phyloP scores from a whole-genome alignment of 441 rosid genomes.

The Syzygium malaccense region DNA sequence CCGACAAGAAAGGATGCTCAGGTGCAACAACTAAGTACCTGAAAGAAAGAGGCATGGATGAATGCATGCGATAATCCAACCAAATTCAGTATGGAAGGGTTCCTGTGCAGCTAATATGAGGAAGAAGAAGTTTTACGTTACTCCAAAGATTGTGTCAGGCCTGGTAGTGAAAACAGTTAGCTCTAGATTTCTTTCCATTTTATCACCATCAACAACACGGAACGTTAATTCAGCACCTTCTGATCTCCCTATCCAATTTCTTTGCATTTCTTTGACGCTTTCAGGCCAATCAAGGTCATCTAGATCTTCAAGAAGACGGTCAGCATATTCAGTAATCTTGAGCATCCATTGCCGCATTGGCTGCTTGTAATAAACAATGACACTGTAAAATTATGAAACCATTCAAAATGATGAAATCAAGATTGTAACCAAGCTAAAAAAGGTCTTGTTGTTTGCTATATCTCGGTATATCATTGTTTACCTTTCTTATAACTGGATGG shows the following conservation, averaged over 20 bases:
- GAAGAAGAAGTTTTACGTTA: conserved; percentile 49
- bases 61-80: not conserved
- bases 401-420: conserved; percentile 43
- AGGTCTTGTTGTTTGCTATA: conserved; percentile 1
- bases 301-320: conserved; percentile 88
- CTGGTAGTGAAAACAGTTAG: conserved; percentile 82
- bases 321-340: conserved; percentile 93
- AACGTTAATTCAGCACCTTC: conserved; percentile 85
- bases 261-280: conserved; percentile 87
- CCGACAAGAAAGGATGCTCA: conserved; percentile 60
- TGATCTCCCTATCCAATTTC: conserved; percentile 96
- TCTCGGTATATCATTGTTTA: conserved; percentile 9
- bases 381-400: conserved; percentile 83
- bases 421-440: conserved; percentile 2
- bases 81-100: not conserved
- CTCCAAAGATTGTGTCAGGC: conserved; percentile 90
- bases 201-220: conserved; percentile 44
- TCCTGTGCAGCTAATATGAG: not conserved
- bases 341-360: conserved; percentile 99
- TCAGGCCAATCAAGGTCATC: conserved; percentile 97
- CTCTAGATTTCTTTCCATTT: conserved; percentile 42
- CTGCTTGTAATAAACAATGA: conserved; percentile 97
- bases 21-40: conserved; percentile 98
- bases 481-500: conserved; percentile 95
- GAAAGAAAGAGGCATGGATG: conserved; percentile 13